Evolutionary conservation across 1,139 yeast species (phyloP).

Genomic region (Blastobotrys petasosporus): DNA sequence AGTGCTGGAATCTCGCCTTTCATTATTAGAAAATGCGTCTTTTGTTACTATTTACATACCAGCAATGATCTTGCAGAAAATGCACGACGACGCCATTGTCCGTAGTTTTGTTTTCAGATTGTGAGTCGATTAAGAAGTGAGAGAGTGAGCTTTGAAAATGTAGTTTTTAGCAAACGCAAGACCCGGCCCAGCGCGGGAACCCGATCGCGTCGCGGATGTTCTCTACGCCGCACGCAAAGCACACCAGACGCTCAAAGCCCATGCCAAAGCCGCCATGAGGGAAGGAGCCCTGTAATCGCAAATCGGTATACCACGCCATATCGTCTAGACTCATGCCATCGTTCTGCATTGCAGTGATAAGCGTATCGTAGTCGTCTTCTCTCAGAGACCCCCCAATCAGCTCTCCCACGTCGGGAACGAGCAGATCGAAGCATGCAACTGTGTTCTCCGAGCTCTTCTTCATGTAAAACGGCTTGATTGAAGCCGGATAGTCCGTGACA

Average conservation of each 20-base stretch:
- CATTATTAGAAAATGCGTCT: conserved; percentile 7
- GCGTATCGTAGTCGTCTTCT: conserved; percentile 53
- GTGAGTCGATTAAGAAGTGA: background rate
- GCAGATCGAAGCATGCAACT: conserved; percentile 83
- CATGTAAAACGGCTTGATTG: conserved; percentile 91
- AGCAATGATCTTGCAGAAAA: conserved; percentile 87
- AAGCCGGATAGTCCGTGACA: conserved; percentile 79
- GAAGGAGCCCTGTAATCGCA: conserved; percentile 70
- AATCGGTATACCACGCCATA: conserved; percentile 72
- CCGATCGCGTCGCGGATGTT: conserved; percentile 83
- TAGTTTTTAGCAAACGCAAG: conserved; percentile 40
- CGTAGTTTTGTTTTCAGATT: background rate
- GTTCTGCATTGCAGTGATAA: conserved; percentile 45
- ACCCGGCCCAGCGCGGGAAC: conserved; percentile 58
- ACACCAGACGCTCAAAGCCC: conserved; percentile 83
- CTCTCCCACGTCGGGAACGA: conserved; percentile 92
- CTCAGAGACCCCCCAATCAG: conserved; percentile 93
- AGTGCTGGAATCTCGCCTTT: conserved; percentile 83
- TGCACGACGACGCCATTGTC: conserved; percentile 42
- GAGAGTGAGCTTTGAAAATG: background rate
- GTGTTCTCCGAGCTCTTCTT: conserved; percentile 46
- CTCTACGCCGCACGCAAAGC: conserved; percentile 64
- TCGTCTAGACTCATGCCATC: conserved; percentile 42
- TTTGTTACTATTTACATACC: conserved; percentile 38
- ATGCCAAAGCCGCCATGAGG: conserved; percentile 98